Evolutionary conservation across 2,329 filamentous ascomycete species (phyloP), one percentile per base, ranked within the genome.

Genomic region (Colletotrichum cordylinicola): DNA sequence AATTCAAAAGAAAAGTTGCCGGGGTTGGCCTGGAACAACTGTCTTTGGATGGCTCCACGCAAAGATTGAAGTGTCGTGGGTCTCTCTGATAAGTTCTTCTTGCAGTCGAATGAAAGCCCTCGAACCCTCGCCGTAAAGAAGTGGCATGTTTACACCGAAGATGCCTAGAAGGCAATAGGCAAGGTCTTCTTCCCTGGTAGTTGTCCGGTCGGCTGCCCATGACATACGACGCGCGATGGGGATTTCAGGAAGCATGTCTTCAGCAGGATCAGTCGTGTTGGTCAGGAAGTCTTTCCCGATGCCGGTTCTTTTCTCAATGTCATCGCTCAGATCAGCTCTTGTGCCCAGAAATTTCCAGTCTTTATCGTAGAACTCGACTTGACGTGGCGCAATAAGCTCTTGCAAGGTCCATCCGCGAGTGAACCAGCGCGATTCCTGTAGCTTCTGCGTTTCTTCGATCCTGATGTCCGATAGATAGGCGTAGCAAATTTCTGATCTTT

Each of bases 91-190:
- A 7, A 66, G 35, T 24, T 62, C 39, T 29, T 56, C 37, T n/a
- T 79, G 76, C 33, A 79, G 8, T 67, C 79, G 67, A 15, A 74
- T 72, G 52, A 80, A 81, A 4, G 79, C 77, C 21, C 72, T 75
- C 6, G 15, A 12, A 33, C 80, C 80, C 48, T 82, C 81, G 18
- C 81, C 79, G 35, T 82, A 82, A 7, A 79, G 74, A 13, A 79
- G 68, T 2, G 79, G 75, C 78, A 83, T 82, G 18, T 77, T 80
- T 16, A 82, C 75, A 24, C 75, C 72, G 48, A 82, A 81, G 9
- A 82, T 37, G 12, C 81, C 81, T 12, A 81, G 43, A 24, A 82
- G 68, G 9, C 78, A 79, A 35, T 81, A 82, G 1, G 80, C 80
- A 2, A 75, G 56, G 66, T 82, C 79, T 67, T 81, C 77, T 48